Conservation (phyloP, 2,329 filamentous ascomycete genomes). For the Macrophomina tecta region DNA sequence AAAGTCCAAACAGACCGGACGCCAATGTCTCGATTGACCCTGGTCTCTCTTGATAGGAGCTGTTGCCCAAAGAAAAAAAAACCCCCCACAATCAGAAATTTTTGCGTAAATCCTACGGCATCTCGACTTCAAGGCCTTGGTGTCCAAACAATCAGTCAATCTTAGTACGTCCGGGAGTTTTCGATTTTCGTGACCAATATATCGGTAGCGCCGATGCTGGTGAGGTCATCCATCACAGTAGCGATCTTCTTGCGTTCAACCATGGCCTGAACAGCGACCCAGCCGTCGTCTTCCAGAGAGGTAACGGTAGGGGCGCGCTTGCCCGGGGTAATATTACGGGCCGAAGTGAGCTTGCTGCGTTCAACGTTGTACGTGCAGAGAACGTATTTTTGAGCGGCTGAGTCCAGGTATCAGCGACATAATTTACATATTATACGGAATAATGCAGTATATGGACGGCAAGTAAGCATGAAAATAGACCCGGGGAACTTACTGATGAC, state of each 20-base stretch:
- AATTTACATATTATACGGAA: neutral
- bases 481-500: constrained; percentile 73
- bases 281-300: constrained; percentile 83
- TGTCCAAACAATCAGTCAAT: too few species aligned
- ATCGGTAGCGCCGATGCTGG: constrained; percentile 77
- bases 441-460: neutral
- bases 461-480: constrained; percentile 29
- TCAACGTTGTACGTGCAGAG: constrained; percentile 96
- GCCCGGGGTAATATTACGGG: constrained; percentile 83
- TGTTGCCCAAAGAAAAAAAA: too few species aligned
- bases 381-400: constrained; percentile 86
- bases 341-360: constrained; percentile 69
- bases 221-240: constrained; percentile 83
- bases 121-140: too few species aligned
- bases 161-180: constrained; percentile 65
- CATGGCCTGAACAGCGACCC: constrained; percentile 96
- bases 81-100: too few species aligned
- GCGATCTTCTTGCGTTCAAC: constrained; percentile 87
- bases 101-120: too few species aligned
- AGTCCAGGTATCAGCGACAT: constrained; percentile 28
- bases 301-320: constrained; percentile 93
- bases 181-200: constrained; percentile 86
- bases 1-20: too few species aligned
- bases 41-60: too few species aligned
- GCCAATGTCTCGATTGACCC: too few species aligned